phyloP scores from a whole-genome alignment of 257 asterid genomes.

The Oldenlandia corymbosa region DNA sequence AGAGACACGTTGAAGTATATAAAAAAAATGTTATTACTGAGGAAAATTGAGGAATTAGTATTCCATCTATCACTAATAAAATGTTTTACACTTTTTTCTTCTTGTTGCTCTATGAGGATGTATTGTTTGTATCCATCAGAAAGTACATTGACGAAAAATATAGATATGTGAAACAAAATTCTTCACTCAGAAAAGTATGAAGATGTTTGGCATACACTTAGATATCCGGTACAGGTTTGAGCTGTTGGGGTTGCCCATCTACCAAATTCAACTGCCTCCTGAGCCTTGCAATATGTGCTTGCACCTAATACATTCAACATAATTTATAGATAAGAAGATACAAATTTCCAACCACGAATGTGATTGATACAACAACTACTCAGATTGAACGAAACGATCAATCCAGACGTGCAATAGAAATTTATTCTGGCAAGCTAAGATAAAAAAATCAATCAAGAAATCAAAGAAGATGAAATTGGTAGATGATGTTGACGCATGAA shows the following conservation, averaged over 20 bases:
- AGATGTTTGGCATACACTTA: constrained; percentile 37
- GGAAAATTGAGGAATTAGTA: background rate
- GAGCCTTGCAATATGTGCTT: constrained; percentile 79
- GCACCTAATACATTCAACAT: constrained; percentile 49
- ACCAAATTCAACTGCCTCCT: constrained; percentile 68
- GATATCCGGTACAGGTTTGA: constrained; percentile 49
- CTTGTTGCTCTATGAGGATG: constrained; percentile 1
- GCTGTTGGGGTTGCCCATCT: constrained; percentile 58
- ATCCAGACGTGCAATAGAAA: background rate
- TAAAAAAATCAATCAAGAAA: background rate
- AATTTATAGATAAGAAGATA: background rate
- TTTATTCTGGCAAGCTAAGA: background rate
- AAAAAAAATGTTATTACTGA: no score
- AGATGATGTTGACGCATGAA: no score
- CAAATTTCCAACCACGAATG: constrained; percentile 9
- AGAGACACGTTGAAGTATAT: background rate
- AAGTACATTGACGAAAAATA: background rate
- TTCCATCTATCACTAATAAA: background rate
- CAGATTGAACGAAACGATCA: no score
- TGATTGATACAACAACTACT: background rate
- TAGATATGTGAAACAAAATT: background rate
- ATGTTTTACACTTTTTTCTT: background rate
- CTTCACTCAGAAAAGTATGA: background rate
- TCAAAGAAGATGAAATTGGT: background rate
- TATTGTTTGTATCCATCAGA: background rate